Evolutionary conservation across 2,329 filamentous ascomycete genomes (phyloP).

Genomic region (Podosphaera aphanis): DNA sequence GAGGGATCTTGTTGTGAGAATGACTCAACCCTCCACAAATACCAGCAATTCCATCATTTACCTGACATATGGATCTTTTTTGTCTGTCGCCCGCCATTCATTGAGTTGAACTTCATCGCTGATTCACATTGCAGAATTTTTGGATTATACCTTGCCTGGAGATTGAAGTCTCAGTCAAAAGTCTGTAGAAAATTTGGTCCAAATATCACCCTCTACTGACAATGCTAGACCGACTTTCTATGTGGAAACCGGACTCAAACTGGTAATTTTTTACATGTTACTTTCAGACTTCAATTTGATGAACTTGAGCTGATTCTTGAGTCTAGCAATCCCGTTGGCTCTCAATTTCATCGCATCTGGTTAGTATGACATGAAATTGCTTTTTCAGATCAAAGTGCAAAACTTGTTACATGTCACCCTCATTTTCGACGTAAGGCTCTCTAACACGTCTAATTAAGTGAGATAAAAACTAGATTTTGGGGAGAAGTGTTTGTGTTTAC

Average conservation of each 20-base stretch:
- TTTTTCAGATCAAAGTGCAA: constrained; percentile 32
- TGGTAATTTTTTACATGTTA: constrained; percentile 32
- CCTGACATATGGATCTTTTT: constrained; percentile 51
- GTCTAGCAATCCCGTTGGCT: constrained; percentile 50
- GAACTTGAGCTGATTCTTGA: not conserved
- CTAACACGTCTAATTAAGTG: not conserved
- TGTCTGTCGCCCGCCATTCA: constrained; percentile 27
- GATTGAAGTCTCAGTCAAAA: constrained; percentile 22
- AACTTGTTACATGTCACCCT: constrained; percentile 20
- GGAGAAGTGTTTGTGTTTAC: not conserved
- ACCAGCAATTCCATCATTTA: constrained; percentile 72
- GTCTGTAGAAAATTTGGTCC: constrained; percentile 4
- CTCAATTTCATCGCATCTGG: constrained; percentile 80
- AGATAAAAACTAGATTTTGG: not conserved
- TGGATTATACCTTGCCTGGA: constrained; percentile 34
- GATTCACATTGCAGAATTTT: constrained; percentile 25
- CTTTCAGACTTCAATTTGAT: not conserved
- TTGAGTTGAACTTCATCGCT: not conserved
- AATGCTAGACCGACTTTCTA: constrained; percentile 34
- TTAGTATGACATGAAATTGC: constrained; percentile 33
- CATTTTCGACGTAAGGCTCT: constrained; percentile 1
- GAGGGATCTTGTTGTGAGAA: constrained; percentile 17
- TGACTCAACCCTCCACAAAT: constrained; percentile 50
- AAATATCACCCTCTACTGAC: constrained; percentile 1
- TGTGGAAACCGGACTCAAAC: constrained; percentile 62